These are phyloP conservation scores for Colletotrichum sidae DNA, from an alignment of 2,329 filamentous ascomycete genomes.

Conservation along the genomic window DNA sequence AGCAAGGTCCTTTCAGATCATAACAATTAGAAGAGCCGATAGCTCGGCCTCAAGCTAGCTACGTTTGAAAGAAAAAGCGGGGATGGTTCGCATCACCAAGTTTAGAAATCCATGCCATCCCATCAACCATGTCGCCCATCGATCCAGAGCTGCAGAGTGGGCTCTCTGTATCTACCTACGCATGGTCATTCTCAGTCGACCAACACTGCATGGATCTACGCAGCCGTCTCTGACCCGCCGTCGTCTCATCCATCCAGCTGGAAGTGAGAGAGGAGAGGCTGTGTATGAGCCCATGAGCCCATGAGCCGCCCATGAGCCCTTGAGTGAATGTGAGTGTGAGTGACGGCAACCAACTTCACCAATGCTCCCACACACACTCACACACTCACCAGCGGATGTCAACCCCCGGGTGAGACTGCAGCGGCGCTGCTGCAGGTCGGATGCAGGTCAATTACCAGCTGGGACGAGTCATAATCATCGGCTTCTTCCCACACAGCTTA, in stretches of 20 bases:
- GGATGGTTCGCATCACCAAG: conserved; percentile 13
- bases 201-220: no score
- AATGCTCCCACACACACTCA: background rate
- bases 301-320: no score
- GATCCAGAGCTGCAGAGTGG: background rate
- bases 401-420: conserved; percentile 5
- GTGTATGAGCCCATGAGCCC: no score
- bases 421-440: conserved; percentile 21
- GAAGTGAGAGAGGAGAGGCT: no score
- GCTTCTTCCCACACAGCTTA: no score
- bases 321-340: background rate
- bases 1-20: conserved; percentile 11
- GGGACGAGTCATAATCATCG: conserved; percentile 6
- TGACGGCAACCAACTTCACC: background rate
- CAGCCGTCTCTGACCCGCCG: no score
- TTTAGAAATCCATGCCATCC: conserved; percentile 18
- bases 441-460: conserved; percentile 10
- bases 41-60: conserved; percentile 9
- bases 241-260: no score
- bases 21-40: conserved; percentile 8
- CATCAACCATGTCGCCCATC: conserved; percentile 5
- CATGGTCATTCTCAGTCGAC: no score
- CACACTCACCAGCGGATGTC: conserved; percentile 6
- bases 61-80: conserved; percentile 34
- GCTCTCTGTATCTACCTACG: no score